phyloP scores from a whole-genome alignment of 768 basidiomycete genomes.

The Neoboletus subvelutipes region DNA sequence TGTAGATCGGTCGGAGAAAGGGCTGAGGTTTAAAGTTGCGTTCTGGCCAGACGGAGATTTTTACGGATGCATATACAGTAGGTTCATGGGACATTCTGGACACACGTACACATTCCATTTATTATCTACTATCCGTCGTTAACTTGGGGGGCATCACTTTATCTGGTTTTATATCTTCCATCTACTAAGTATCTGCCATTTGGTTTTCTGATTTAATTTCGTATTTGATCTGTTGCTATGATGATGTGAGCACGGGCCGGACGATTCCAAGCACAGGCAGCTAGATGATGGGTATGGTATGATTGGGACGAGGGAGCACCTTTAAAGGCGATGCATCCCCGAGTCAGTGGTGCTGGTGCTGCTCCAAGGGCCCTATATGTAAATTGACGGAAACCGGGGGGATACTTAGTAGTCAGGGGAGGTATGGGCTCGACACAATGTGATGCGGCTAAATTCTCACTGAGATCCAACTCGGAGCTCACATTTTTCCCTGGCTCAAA shows the following conservation, averaged over 20 bases:
- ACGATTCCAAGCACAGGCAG: too few relatives aligned
- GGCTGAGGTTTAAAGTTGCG: background rate
- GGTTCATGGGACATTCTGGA: background rate
- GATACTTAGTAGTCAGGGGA: background rate
- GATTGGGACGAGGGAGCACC: background rate
- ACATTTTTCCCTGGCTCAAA: background rate
- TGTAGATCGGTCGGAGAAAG: background rate
- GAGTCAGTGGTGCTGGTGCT: background rate
- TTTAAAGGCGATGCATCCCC: background rate
- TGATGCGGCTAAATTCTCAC: too few relatives aligned
- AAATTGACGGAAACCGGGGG: background rate
- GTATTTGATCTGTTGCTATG: background rate
- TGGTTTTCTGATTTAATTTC: background rate
- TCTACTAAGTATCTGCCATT: background rate
- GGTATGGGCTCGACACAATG: too few relatives aligned
- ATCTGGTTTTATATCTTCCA: background rate
- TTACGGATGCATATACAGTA: conserved; percentile 1
- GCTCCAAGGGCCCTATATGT: background rate
- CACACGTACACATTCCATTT: background rate
- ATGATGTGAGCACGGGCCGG: background rate
- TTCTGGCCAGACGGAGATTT: background rate
- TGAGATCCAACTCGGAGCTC: too few relatives aligned
- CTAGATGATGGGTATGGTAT: background rate
- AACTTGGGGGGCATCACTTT: background rate
- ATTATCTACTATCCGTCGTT: background rate